Conservation (phyloP, 495 filamentous ascomycete genomes). For the Delitschia confertaspora region DNA sequence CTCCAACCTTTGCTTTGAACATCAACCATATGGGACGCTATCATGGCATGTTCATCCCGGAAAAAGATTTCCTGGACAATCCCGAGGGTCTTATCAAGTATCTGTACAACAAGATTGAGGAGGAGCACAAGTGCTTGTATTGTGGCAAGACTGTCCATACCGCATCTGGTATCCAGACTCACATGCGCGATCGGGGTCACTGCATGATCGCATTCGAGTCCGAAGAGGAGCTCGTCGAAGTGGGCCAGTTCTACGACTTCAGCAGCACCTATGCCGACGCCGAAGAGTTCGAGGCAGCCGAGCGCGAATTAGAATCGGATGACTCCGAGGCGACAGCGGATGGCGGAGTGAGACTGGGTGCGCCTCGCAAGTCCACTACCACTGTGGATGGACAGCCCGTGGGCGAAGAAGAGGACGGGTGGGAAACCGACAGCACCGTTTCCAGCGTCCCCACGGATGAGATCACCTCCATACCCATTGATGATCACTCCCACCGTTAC, state of each 20-base stretch:
- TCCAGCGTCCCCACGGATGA: constrained; percentile 75
- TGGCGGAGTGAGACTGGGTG: constrained; percentile 51
- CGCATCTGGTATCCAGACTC: constrained; percentile 68
- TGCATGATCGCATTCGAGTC: constrained; percentile 90
- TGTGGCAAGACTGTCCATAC: constrained; percentile 72
- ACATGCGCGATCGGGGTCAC: constrained; percentile 95
- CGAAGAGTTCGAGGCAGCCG: constrained; percentile 35
- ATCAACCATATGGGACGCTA: constrained; percentile 80
- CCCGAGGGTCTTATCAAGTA: constrained; percentile 72
- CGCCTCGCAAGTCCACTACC: constrained; percentile 20
- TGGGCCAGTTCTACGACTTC: constrained; percentile 99
- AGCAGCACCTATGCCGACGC: constrained; percentile 81
- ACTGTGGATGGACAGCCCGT: constrained; percentile 10
- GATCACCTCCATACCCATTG: constrained; percentile 60
- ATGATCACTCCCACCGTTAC: constrained; percentile 51
- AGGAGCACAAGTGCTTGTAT: constrained; percentile 71
- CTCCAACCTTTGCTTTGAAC: constrained; percentile 62
- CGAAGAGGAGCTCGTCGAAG: constrained; percentile 83
- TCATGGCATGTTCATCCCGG: constrained; percentile 95
- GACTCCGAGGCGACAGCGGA: constrained; percentile 38
- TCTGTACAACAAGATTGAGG: constrained; percentile 62
- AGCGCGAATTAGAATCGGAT: constrained; percentile 42
- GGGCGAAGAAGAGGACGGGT: constrained; percentile 51
- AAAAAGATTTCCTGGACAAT: constrained; percentile 70
- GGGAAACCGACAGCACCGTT: constrained; percentile 86